Evolutionary conservation across 768 basidiomycete species (phyloP).

Genomic region (Amanita pseudoporphyria): DNA sequence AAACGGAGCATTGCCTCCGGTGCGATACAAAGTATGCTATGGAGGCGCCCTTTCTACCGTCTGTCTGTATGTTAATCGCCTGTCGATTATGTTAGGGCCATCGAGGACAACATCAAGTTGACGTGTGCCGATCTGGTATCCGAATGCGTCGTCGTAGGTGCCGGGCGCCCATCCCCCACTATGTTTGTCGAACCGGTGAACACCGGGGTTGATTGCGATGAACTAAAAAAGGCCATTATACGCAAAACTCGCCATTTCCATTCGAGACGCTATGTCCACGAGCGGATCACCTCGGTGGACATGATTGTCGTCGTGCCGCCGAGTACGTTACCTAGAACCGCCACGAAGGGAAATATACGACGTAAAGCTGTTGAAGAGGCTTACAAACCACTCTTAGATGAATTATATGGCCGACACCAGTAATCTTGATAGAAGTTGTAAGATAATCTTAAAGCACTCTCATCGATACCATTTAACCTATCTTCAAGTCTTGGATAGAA

Average conservation of each 20-base stretch:
- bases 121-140: slow-evolving; percentile 58
- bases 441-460: background rate
- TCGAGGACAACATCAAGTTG: slow-evolving; percentile 66
- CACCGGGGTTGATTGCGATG: slow-evolving; percentile 39
- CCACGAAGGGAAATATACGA: slow-evolving; percentile 77
- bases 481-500: background rate
- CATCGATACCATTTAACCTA: too few species aligned
- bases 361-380: slow-evolving; percentile 65
- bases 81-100: slow-evolving; percentile 32
- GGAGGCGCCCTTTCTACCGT: background rate
- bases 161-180: slow-evolving; percentile 65
- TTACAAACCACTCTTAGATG: slow-evolving; percentile 48
- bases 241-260: slow-evolving; percentile 69
- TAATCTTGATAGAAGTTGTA: background rate
- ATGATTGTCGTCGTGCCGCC: slow-evolving; percentile 60
- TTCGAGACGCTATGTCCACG: slow-evolving; percentile 66
- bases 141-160: slow-evolving; percentile 71
- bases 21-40: slow-evolving; percentile 59
- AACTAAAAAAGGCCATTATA: slow-evolving; percentile 62
- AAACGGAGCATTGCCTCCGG: slow-evolving; percentile 66
- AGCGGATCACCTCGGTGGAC: slow-evolving; percentile 55
- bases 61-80: background rate
- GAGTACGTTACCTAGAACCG: slow-evolving; percentile 65
- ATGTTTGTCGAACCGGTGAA: slow-evolving; percentile 61
- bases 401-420: slow-evolving; percentile 29